phyloP scores from a whole-genome alignment of 129 eudicot genomes.

The Lactuca sativa region DNA sequence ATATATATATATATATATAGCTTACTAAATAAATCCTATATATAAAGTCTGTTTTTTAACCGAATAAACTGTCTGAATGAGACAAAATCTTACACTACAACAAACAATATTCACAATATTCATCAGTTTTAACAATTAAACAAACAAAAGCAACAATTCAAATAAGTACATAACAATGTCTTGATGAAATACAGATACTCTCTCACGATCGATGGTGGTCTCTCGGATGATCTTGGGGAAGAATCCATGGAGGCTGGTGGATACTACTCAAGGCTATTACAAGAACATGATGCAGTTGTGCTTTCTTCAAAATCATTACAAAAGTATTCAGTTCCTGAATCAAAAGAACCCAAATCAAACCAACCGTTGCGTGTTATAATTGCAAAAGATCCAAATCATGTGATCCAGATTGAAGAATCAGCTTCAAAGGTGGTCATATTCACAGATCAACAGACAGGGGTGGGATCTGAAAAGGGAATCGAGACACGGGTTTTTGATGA shows the following conservation, averaged over 20 bases:
- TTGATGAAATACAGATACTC: constrained; percentile 64
- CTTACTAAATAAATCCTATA: too few species aligned
- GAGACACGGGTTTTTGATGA: constrained; percentile 48
- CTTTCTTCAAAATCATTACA: constrained; percentile 44
- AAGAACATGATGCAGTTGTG: constrained; percentile 78
- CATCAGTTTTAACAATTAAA: too few species aligned
- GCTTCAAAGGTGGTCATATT: constrained; percentile 53
- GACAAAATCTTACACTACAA: too few species aligned
- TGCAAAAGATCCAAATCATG: constrained; percentile 35
- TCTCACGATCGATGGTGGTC: constrained; percentile 56
- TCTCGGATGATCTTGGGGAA: constrained; percentile 59
- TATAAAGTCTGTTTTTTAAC: too few species aligned
- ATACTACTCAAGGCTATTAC: constrained; percentile 76
- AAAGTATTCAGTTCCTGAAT: constrained; percentile 41
- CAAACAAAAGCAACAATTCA: too few species aligned
- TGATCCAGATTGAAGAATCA: constrained; percentile 17
- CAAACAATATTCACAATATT: too few species aligned
- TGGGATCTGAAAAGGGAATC: constrained; percentile 45
- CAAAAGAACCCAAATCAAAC: constrained; percentile 80
- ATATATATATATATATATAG: too few species aligned
- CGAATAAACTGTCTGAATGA: too few species aligned
- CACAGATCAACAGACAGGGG: constrained; percentile 40
- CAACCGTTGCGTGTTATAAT: constrained; percentile 71
- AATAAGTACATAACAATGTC: too few species aligned
- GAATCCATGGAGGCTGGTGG: constrained; percentile 65